These are phyloP conservation scores for Diospyros lotus DNA, from an alignment of 148 eudicot genomes.

Conservation along the genomic window DNA sequence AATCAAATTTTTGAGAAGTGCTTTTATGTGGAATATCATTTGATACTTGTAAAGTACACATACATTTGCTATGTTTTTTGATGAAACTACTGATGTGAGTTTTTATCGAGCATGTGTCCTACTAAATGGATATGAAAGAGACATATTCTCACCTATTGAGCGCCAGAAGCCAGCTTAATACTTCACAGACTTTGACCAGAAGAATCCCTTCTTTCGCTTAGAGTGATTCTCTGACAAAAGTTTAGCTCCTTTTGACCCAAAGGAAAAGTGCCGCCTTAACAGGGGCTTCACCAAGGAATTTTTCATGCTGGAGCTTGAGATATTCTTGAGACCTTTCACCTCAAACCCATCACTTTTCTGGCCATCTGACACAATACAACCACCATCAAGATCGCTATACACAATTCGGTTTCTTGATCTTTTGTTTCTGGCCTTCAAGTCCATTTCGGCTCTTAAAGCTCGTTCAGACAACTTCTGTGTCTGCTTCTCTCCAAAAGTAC, in stretches of 20 bases:
- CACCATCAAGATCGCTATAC: constrained; percentile 33
- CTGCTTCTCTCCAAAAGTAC: constrained; percentile 77
- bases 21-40: too few species aligned
- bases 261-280: constrained; percentile 68
- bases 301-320: constrained; percentile 59
- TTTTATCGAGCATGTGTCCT: too few species aligned
- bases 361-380: constrained; percentile 34
- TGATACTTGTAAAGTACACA: too few species aligned
- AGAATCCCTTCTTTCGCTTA: constrained; percentile 48
- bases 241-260: constrained; percentile 53
- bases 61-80: too few species aligned
- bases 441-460: constrained; percentile 53
- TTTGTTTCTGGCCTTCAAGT: constrained; percentile 48
- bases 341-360: constrained; percentile 27
- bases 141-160: too few species aligned
- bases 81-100: too few species aligned
- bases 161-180: constrained; percentile 29
- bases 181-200: constrained; percentile 72
- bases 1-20: too few species aligned
- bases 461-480: constrained; percentile 51
- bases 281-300: constrained; percentile 57
- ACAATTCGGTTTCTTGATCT: constrained; percentile 47
- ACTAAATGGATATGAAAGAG: too few species aligned
- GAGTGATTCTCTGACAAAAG: constrained; percentile 34
- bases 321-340: constrained; percentile 39